Percentiles rank a stretch among this genome's conserved stretches.
phyloP scores from a whole-genome alignment of 140 eudicot species.

The Ambrosia hybrid region DNA sequence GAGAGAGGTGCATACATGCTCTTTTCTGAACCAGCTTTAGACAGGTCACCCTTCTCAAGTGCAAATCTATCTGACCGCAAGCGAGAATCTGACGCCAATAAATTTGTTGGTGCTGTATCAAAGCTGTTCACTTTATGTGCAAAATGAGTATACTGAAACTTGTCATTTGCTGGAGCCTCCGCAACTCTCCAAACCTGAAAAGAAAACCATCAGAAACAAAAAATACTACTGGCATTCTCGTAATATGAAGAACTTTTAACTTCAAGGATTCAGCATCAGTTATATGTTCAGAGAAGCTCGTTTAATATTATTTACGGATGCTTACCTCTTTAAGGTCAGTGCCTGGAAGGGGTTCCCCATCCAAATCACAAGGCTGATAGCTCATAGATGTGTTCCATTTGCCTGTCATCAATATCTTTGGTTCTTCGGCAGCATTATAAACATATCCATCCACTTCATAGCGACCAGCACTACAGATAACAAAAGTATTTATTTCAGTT shows the following conservation, averaged over 20 bases:
- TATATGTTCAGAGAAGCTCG: neutral
- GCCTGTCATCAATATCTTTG: constrained; percentile 94
- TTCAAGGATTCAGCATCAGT: neutral
- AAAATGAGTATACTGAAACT: constrained; percentile 78
- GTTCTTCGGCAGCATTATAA: constrained; percentile 86
- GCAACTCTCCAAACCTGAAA: constrained; percentile 91
- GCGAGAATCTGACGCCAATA: constrained; percentile 93
- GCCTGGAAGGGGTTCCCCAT: constrained; percentile 95
- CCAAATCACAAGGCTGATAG: constrained; percentile 93
- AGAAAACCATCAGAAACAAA: neutral
- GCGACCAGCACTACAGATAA: constrained; percentile 77
- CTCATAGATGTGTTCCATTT: constrained; percentile 91
- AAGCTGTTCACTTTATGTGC: constrained; percentile 96
- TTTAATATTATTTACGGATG: neutral
- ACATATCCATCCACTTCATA: constrained; percentile 99
- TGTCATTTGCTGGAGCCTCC: constrained; percentile 66
- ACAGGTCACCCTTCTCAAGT: constrained; percentile 86
- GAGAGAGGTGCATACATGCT: constrained; percentile 63
- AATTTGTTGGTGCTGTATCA: constrained; percentile 84
- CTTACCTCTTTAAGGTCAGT: constrained; percentile 87
- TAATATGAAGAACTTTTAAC: neutral
- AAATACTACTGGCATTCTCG: neutral
- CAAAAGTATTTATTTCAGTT: constrained; percentile 3
- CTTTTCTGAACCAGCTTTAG: constrained; percentile 96
- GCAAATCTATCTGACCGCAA: constrained; percentile 94